Percentiles rank a stretch among this genome's conserved stretches.
These are phyloP conservation scores for Ramularia endophylla DNA, from an alignment of 2,329 filamentous ascomycete genomes.

Conservation along the genomic window DNA sequence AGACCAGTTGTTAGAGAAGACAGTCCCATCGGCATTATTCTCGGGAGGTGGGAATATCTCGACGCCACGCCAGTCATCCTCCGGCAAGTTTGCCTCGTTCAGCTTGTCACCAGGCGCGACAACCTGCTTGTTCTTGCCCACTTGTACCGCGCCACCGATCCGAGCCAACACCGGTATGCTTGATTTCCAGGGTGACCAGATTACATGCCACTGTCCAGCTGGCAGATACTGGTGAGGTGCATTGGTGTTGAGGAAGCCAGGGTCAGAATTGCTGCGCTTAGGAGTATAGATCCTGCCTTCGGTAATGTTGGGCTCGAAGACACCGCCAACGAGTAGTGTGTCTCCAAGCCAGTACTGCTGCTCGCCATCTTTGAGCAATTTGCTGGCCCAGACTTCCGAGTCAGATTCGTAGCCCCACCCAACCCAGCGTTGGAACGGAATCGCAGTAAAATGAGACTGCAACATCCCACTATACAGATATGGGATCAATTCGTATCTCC, in stretches of 20 bases:
- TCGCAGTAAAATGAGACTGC: slow-evolving; percentile 54
- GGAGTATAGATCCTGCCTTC: slow-evolving; percentile 59
- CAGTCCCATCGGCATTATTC: slow-evolving; percentile 30
- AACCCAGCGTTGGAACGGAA: slow-evolving; percentile 64
- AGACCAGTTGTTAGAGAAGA: slow-evolving; percentile 44
- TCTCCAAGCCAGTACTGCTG: slow-evolving; percentile 70
- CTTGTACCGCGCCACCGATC: slow-evolving; percentile 49
- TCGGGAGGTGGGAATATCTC: slow-evolving; percentile 52
- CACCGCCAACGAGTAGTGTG: slow-evolving; percentile 58
- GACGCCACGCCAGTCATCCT: slow-evolving; percentile 52
- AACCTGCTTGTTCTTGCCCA: slow-evolving; percentile 48
- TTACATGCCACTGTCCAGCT: slow-evolving; percentile 49
- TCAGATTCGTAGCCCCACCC: slow-evolving; percentile 68
- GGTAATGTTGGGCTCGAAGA: slow-evolving; percentile 55
- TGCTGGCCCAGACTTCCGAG: slow-evolving; percentile 56
- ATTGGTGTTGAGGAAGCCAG: slow-evolving; percentile 60
- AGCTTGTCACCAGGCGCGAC: slow-evolving; percentile 45
- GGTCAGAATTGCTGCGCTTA: slow-evolving; percentile 32
- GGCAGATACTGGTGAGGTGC: slow-evolving; percentile 53
- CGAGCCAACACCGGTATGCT: slow-evolving; percentile 53
- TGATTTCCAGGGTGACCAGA: slow-evolving; percentile 45
- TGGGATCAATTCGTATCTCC: slow-evolving; percentile 65
- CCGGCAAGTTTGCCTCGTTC: slow-evolving; percentile 41
- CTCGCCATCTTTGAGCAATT: slow-evolving; percentile 55
- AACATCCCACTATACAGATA: slow-evolving; percentile 64